Percentiles rank a stretch among this genome's conserved stretches.
Evolutionary conservation across 2,329 filamentous ascomycete species (phyloP).

Genomic region (Xylariomycetidae sp.): DNA sequence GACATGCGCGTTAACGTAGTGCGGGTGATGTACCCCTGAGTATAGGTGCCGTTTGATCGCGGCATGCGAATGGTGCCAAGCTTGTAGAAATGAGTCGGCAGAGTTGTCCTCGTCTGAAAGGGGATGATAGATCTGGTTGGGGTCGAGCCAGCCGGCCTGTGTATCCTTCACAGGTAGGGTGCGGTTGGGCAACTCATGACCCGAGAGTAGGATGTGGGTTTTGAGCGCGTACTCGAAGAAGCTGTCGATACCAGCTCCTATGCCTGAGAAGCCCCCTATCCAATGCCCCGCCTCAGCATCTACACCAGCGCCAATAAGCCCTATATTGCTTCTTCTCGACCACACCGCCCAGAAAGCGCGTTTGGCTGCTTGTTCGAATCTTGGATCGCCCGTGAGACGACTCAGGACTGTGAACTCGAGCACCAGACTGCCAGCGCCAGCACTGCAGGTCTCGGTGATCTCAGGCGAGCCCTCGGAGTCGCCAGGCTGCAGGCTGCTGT

Average conservation of each 20-base stretch:
- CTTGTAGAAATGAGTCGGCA: constrained; percentile 69
- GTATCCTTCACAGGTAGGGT: constrained; percentile 34
- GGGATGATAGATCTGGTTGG: constrained; percentile 55
- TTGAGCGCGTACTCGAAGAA: constrained; percentile 99
- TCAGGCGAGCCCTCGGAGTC: constrained; percentile 48
- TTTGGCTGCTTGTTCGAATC: constrained; percentile 88
- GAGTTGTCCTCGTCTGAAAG: constrained; percentile 62
- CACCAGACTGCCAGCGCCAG: constrained; percentile 90
- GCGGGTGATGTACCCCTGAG: constrained; percentile 76
- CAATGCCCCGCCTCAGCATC: constrained; percentile 87
- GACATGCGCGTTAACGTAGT: constrained; percentile 87
- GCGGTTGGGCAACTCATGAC: constrained; percentile 54
- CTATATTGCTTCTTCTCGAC: constrained; percentile 76
- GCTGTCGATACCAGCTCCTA: constrained; percentile 93
- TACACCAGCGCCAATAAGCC: constrained; percentile 83
- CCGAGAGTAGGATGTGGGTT: constrained; percentile 83
- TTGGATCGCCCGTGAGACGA: constrained; percentile 73
- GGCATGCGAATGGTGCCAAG: constrained; percentile 80
- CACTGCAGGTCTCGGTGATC: constrained; percentile 93
- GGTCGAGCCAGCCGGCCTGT: constrained; percentile 47
- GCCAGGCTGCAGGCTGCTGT: constrained; percentile 35
- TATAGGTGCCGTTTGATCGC: constrained; percentile 91
- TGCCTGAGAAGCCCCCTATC: constrained; percentile 84
- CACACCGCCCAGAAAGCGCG: constrained; percentile 97
- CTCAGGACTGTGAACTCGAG: constrained; percentile 90